Conservation (phyloP, 495 filamentous ascomycete genomes). For the Chaetomium fimeti region DNA sequence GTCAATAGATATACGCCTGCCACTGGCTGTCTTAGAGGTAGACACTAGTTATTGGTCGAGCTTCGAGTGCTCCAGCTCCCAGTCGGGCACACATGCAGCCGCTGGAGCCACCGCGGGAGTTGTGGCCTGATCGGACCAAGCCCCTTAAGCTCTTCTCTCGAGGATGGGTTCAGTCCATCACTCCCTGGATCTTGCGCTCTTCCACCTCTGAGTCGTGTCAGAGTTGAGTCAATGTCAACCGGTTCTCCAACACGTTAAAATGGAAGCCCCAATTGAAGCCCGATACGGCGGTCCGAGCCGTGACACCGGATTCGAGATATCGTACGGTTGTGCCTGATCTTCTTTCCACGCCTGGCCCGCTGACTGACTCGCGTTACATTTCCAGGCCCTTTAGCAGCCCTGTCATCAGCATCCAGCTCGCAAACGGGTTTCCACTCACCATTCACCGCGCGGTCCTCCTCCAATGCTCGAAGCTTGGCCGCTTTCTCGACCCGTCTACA, state of each 20-base stretch:
- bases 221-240: not conserved
- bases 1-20: not conserved
- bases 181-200: not conserved
- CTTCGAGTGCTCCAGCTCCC: not conserved
- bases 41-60: not conserved
- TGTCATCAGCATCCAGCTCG: slow-evolving; percentile 23
- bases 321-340: not conserved
- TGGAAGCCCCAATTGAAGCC: not conserved
- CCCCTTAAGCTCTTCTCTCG: not conserved
- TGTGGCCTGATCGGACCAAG: not conserved
- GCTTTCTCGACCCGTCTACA: slow-evolving; percentile 10
- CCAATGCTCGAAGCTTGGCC: slow-evolving; percentile 18
- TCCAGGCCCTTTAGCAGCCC: slow-evolving; percentile 32
- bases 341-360: not conserved
- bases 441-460: slow-evolving; percentile 24
- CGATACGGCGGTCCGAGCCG: not conserved
- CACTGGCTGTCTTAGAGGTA: slow-evolving; percentile 4
- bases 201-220: not conserved
- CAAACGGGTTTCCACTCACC: slow-evolving; percentile 17
- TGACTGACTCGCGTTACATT: not conserved
- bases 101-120: not conserved
- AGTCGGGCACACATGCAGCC: slow-evolving; percentile 14
- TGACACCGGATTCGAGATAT: slow-evolving; percentile 5
- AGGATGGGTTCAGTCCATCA: too few species aligned
- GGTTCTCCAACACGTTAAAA: not conserved